Evolutionary conservation across 345 rosid species (phyloP), one percentile per base, ranked within the genome.

Genomic region (Cardiospermum halicacabum): DNA sequence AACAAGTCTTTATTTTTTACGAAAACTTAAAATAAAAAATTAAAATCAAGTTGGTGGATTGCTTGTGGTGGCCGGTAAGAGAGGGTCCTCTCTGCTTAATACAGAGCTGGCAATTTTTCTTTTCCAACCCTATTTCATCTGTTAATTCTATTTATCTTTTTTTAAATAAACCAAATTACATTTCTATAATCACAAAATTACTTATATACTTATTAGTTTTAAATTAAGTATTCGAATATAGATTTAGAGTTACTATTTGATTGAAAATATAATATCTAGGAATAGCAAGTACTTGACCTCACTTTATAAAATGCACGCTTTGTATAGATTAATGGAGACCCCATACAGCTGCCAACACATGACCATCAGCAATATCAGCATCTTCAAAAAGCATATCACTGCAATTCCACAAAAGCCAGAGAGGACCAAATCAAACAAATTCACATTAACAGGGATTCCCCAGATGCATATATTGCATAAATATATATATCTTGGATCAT

Each of bases 61-160:
- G 24, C 19, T 47, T 47, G 39, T 19, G 13, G 64, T 36, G 58
- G 57, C n/a, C n/a, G 32, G 67, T 25, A n/a, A n/a, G n/a, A n/a
- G 22, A n/a, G 48, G 57, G 34, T 8, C 49, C 48, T 21, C 47
- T 63, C 1, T 25, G n/a, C 21, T 27, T n/a, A 43, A 32, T 31
- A 31, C 47, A 50, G 24, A 34, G 36, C 48, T 63, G 36, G 58
- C 58, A 50, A 62, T 49, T 31, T 62, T n/a, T 19, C n/a, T 62
- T 63, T 34, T 9, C 43, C 8, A 25, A 28, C 45, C 63, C 7
- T 3, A 11, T 42, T 42, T 18, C 28, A 61, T 60, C 54, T 45
- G 65, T 0, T 11, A 45, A 5, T 25, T 16, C 1, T 6, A 22
- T 0, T 1, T 4, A 7, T 58, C 37, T 34, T 34, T 34, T 4